These are phyloP conservation scores for Cystofilobasidium bisporidii DNA, from an alignment of 768 basidiomycete species.

Conservation along the genomic window DNA sequence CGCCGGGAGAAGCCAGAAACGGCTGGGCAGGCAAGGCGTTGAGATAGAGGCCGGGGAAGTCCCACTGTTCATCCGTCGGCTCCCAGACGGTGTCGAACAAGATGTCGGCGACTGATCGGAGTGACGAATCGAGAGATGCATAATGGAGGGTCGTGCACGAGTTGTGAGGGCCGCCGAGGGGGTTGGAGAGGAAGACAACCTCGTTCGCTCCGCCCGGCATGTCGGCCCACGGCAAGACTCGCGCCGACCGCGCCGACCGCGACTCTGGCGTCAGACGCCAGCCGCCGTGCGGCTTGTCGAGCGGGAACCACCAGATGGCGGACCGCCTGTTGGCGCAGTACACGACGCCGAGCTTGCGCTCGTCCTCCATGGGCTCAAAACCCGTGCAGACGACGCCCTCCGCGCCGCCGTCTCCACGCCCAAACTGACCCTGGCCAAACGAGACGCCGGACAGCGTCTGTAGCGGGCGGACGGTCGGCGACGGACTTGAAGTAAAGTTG, in stretches of 20 bases:
- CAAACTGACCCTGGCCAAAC: conserved; percentile 47
- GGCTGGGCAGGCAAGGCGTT: conserved; percentile 46
- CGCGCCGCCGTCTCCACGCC: not conserved
- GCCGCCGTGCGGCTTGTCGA: conserved; percentile 30
- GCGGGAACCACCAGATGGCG: conserved; percentile 50
- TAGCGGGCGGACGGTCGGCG: conserved; percentile 14
- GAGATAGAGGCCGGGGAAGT: conserved; percentile 58
- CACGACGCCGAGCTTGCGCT: conserved; percentile 52
- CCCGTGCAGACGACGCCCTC: conserved; percentile 50
- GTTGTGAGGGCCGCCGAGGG: conserved; percentile 53
- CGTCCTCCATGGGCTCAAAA: conserved; percentile 53
- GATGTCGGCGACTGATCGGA: conserved; percentile 23
- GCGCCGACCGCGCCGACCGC: conserved; percentile 54
- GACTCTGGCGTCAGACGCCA: not conserved
- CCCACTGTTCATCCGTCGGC: conserved; percentile 37
- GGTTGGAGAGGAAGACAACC: conserved; percentile 52
- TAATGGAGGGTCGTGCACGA: conserved; percentile 49
- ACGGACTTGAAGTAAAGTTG: conserved; percentile 33
- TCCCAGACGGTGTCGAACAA: conserved; percentile 46
- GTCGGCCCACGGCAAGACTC: conserved; percentile 40
- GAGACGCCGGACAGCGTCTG: conserved; percentile 25
- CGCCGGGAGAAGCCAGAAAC: conserved; percentile 43
- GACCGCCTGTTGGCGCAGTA: conserved; percentile 54
- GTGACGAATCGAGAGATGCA: not conserved
- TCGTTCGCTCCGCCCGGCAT: conserved; percentile 30